Evolutionary conservation across 2,329 filamentous ascomycete genomes (phyloP).

Genomic region (Diaporthe citrichinensis): DNA sequence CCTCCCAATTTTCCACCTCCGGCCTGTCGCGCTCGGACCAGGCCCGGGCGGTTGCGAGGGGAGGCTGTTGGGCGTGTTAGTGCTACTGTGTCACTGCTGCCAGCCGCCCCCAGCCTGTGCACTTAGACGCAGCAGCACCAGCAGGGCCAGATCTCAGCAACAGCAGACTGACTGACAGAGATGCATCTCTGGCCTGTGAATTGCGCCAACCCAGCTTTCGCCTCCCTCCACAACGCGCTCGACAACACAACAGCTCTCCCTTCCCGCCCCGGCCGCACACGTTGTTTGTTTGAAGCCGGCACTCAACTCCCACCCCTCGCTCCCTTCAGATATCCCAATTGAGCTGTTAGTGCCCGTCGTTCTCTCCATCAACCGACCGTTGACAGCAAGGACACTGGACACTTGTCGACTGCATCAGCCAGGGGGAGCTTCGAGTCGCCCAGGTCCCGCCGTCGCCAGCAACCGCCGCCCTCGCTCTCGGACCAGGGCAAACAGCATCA

Average conservation of each 20-base stretch:
- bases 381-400: background rate
- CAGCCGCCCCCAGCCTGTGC: constrained; percentile 22
- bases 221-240: constrained; percentile 19
- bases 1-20: constrained; percentile 39
- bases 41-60: background rate
- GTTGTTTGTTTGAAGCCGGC: constrained; percentile 25
- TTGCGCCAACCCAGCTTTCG: constrained; percentile 19
- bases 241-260: constrained; percentile 20
- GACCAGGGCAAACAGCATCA: background rate
- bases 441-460: constrained; percentile 19
- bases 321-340: constrained; percentile 4
- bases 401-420: constrained; percentile 32
- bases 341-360: background rate
- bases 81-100: constrained; percentile 40
- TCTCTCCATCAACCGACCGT: background rate
- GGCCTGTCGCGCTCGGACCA: constrained; percentile 4
- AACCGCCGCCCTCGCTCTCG: constrained; percentile 13
- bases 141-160: constrained; percentile 41
- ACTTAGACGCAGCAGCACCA: constrained; percentile 10
- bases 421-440: constrained; percentile 33
- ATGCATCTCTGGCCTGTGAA: constrained; percentile 33
- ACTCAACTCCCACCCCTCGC: constrained; percentile 10
- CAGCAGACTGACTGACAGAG: constrained; percentile 2
- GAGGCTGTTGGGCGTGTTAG: constrained; percentile 30
- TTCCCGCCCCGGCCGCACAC: constrained; percentile 6